Conservation (phyloP, 805 yeast genomes). For the Candida chilensis region DNA sequence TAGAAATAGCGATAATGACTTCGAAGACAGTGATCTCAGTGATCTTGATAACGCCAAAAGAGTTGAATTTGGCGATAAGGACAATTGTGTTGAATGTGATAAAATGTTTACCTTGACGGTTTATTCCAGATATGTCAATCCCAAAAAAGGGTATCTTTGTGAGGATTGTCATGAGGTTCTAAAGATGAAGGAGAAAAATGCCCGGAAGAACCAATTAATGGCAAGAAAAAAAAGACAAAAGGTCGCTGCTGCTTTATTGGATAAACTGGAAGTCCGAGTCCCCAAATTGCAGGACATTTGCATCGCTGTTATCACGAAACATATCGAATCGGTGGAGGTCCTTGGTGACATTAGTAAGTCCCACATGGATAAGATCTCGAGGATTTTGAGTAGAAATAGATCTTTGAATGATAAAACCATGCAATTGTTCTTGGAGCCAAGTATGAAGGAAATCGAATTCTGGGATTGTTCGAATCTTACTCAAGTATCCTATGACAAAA, state of each 20-base stretch:
- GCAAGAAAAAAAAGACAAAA: conserved; percentile 71
- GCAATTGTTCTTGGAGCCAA: conserved; percentile 60
- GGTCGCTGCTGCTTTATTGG: conserved; percentile 77
- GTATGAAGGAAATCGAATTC: conserved; percentile 50
- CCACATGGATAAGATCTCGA: conserved; percentile 64
- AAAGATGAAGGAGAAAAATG: conserved; percentile 30
- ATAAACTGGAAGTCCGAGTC: conserved; percentile 50
- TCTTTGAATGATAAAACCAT: conserved; percentile 68
- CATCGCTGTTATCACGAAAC: conserved; percentile 53
- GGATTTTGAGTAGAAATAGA: conserved; percentile 75
- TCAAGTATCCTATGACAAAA: conserved; percentile 51
- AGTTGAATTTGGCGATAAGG: conserved; percentile 38
- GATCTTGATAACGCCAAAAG: conserved; percentile 16
- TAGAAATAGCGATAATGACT: conserved; percentile 13
- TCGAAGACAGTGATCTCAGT: conserved; percentile 18
- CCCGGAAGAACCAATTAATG: conserved; percentile 43
- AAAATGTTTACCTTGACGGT: conserved; percentile 51
- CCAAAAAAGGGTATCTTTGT: conserved; percentile 58
- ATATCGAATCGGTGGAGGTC: conserved; percentile 68
- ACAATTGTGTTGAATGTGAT: conserved; percentile 57
- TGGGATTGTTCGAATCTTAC: conserved; percentile 90
- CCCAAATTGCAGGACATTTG: conserved; percentile 81
- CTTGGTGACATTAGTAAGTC: conserved; percentile 79
- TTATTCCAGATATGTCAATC: conserved; percentile 46
- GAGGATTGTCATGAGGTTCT: conserved; percentile 42